Evolutionary conservation across 176 grass and related monocot genomes (phyloP), one percentile per base, ranked within the genome.

Genomic region (Saccharum spontaneum): DNA sequence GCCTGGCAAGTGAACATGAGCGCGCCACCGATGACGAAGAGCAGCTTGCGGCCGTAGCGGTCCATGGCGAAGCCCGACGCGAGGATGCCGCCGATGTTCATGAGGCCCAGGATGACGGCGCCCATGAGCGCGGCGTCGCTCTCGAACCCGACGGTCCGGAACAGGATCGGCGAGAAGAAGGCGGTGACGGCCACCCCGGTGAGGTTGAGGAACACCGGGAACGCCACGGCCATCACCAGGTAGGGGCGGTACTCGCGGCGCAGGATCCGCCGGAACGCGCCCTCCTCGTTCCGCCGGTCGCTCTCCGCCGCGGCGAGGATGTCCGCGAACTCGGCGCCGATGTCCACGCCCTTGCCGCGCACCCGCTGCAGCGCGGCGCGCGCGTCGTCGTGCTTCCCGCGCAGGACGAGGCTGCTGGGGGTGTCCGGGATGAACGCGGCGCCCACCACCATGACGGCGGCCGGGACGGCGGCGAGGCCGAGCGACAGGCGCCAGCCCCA

Each of bases 401-500:
- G 97, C 24, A 92, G 75, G 44, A 99, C 89, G 38, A 99, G 86
- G 84, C 93, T 99, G 78, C 91, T 99, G 17, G 93, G 97, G 3
- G 90, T 96, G 90, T 99, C 97, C 22, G 91, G 77, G 88, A 96
- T 99, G 88, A 86, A 49, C 46, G 85, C 17, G 31, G 91, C 90
- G 69, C 91, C 77, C 1, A 26, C 60, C 43, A 99, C 59, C 83
- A 99, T 92, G 22, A 94, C 33, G 26, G 88, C 82, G n/a, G 91
- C 93, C 0, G 97, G 97, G 1, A 61, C 73, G 0, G 87, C 91
- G 1, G 97, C 97, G 13, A 98, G 97, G 75, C 97, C 97, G 20
- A 98, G 93, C 41, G 97, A 96, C 36, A 99, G 86, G 75, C 97
- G 97, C 97, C 97, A 99, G 2, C 97, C 97, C 93, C 94, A 99